Evolutionary conservation across 169 alveolate species (phyloP).

Genomic region (Plasmodium relictum): DNA sequence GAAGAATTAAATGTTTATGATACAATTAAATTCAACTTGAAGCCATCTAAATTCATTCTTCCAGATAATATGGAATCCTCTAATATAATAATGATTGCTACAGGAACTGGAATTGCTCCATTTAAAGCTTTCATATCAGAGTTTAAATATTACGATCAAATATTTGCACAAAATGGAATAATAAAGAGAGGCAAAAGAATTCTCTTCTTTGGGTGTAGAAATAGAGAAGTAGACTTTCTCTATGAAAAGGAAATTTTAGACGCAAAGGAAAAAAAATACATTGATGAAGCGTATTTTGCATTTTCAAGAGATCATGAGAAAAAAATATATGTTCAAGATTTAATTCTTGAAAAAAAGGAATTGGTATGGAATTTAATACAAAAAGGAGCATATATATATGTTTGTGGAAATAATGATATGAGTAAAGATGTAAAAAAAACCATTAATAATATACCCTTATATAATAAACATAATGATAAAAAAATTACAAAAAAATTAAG

Average conservation of each 20-base stretch:
- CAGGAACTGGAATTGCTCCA: conserved; percentile 88
- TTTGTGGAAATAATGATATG: conserved; percentile 73
- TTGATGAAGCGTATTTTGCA: conserved; percentile 66
- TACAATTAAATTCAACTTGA: conserved; percentile 36
- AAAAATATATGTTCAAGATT: conserved; percentile 74
- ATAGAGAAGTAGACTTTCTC: conserved; percentile 57
- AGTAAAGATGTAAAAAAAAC: conserved; percentile 62
- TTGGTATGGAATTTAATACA: conserved; percentile 66
- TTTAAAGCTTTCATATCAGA: conserved; percentile 78
- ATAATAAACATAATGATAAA: conserved; percentile 62
- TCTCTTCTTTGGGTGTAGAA: conserved; percentile 65
- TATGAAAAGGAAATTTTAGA: conserved; percentile 65
- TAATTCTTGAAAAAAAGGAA: conserved; percentile 59
- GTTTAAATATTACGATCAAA: conserved; percentile 59
- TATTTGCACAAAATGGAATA: conserved; percentile 20
- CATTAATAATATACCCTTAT: conserved; percentile 36
- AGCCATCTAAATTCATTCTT: conserved; percentile 50
- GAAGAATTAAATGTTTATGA: conserved; percentile 65
- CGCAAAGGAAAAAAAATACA: conserved; percentile 26
- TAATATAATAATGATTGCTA: conserved; percentile 82
- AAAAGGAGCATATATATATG: conserved; percentile 73
- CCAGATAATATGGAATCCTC: conserved; percentile 48
- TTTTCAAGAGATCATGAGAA: conserved; percentile 65
- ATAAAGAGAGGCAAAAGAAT: conserved; percentile 41
- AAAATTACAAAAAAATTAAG: conserved; percentile 69